Conservation (phyloP, 2,329 filamentous ascomycete genomes). For the Ophiosphaerella narmari region DNA sequence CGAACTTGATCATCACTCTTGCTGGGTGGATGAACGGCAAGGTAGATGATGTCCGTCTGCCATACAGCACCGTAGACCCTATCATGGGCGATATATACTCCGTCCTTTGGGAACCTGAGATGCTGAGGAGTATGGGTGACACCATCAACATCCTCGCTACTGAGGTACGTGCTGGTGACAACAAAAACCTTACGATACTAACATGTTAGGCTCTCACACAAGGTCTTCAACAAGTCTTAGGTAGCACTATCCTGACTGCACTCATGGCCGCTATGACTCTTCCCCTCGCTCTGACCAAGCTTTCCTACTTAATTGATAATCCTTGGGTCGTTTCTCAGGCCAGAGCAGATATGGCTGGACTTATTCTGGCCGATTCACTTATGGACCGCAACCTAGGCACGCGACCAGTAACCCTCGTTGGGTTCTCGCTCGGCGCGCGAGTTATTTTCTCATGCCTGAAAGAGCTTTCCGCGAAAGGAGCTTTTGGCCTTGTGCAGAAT, state of each 20-base stretch:
- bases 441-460: constrained; percentile 91
- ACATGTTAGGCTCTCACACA: constrained; percentile 81
- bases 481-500: constrained; percentile 87
- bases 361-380: constrained; percentile 92
- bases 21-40: constrained; percentile 99
- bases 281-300: constrained; percentile 89
- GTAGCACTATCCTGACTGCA: constrained; percentile 82
- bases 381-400: constrained; percentile 90
- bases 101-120: constrained; percentile 95
- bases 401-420: constrained; percentile 87
- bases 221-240: constrained; percentile 92
- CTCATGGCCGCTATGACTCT: constrained; percentile 92
- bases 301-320: constrained; percentile 96
- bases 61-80: constrained; percentile 94
- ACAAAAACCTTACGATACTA: constrained; percentile 28
- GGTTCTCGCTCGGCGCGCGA: constrained; percentile 89
- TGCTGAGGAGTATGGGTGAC: constrained; percentile 96
- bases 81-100: constrained; percentile 99
- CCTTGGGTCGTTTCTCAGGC: constrained; percentile 97
- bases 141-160: constrained; percentile 98
- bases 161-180: constrained; percentile 65
- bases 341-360: constrained; percentile 82
- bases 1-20: constrained; percentile 93
- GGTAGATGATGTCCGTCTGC: constrained; percentile 91
- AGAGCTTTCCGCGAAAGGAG: constrained; percentile 83